Conservation (phyloP, 352 stramenopile species). For the Pythium oligandrum region DNA sequence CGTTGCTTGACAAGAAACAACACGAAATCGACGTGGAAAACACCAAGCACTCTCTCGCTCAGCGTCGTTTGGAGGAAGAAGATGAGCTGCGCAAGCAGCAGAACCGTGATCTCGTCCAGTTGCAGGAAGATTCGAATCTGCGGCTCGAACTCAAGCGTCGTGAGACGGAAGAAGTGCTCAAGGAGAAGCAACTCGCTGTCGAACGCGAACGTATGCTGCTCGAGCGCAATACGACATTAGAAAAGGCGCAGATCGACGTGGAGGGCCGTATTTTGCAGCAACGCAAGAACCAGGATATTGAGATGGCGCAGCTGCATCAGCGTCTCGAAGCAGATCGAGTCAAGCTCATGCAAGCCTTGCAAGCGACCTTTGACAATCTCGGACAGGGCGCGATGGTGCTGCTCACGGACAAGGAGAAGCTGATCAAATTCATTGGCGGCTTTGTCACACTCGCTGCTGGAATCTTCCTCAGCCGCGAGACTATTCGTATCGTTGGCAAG, state of each 20-base stretch:
- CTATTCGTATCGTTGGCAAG: constrained; percentile 48
- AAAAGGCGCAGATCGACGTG: constrained; percentile 58
- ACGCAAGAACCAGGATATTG: constrained; percentile 65
- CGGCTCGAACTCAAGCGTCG: constrained; percentile 49
- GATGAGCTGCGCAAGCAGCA: constrained; percentile 34
- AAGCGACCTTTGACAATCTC: constrained; percentile 69
- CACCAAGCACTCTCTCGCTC: constrained; percentile 43
- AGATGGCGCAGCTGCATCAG: constrained; percentile 57
- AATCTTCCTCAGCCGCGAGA: constrained; percentile 60
- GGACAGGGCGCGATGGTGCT: constrained; percentile 45
- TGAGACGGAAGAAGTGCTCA: constrained; percentile 58
- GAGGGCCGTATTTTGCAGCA: constrained; percentile 66
- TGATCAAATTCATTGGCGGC: constrained; percentile 50
- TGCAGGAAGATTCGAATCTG: constrained; percentile 58
- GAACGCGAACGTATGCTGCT: constrained; percentile 44
- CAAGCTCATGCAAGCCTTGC: constrained; percentile 59
- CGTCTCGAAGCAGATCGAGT: constrained; percentile 56
- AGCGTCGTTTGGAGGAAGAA: constrained; percentile 40
- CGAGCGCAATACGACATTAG: constrained; percentile 55
- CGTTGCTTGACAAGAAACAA: constrained; percentile 32
- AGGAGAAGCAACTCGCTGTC: constrained; percentile 41
- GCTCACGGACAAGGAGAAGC: constrained; percentile 55
- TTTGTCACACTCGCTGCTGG: constrained; percentile 53
- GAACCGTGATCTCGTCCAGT: constrained; percentile 50
- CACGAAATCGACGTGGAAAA: constrained; percentile 48